Percentiles rank a stretch among this genome's conserved stretches.
Conservation (phyloP, 345 rosid species). For the Limnanthes douglasii region DNA sequence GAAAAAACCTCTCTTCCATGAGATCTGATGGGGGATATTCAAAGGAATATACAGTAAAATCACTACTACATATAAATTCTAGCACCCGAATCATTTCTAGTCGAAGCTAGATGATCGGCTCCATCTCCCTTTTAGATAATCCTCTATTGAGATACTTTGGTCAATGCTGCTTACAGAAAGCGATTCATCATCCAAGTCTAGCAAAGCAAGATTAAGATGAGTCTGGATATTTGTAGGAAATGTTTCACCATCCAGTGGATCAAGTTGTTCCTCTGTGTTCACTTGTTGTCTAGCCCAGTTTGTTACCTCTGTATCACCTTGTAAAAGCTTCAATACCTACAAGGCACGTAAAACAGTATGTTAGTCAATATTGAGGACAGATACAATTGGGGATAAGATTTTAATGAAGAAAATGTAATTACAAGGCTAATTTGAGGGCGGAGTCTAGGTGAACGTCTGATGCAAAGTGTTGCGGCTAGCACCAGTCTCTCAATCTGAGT, state of each 20-base stretch:
- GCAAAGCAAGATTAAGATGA: constrained; percentile 71
- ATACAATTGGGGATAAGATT: constrained; percentile 1
- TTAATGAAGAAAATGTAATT: too few relatives aligned
- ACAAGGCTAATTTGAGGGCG: constrained; percentile 74
- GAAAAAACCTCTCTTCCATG: constrained; percentile 43
- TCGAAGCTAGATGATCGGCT: constrained; percentile 71
- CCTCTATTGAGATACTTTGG: constrained; percentile 44
- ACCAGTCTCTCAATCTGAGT: constrained; percentile 56
- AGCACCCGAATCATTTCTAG: constrained; percentile 10
- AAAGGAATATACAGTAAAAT: constrained; percentile 10
- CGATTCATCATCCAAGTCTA: constrained; percentile 66
- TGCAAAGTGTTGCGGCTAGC: constrained; percentile 72
- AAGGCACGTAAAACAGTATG: too few relatives aligned
- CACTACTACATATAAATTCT: neutral
- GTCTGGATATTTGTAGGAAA: constrained; percentile 46
- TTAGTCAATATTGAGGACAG: neutral
- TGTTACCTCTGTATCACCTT: constrained; percentile 57
- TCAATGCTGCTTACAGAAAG: constrained; percentile 42
- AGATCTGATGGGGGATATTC: neutral
- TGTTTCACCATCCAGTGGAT: constrained; percentile 24
- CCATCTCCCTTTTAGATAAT: constrained; percentile 68
- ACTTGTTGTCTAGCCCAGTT: constrained; percentile 57
- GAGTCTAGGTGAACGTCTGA: constrained; percentile 36
- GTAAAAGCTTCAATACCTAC: constrained; percentile 76
- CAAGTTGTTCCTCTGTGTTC: constrained; percentile 24